These are phyloP conservation scores for Barbatosphaeria neglecta DNA, from an alignment of 495 filamentous ascomycete species.

Conservation along the genomic window DNA sequence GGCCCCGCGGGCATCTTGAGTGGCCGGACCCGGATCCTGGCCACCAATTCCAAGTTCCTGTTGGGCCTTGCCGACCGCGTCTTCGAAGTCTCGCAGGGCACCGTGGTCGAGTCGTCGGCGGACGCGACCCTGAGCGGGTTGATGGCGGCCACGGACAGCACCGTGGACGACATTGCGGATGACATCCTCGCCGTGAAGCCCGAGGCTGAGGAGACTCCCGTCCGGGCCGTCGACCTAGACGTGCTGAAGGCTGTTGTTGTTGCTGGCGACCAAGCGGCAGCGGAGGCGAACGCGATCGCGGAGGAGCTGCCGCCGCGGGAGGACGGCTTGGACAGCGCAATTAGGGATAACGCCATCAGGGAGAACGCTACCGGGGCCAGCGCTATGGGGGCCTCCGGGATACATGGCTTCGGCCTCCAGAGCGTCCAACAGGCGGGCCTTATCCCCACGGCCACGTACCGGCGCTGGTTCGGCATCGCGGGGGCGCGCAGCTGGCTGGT, in stretches of 20 bases:
- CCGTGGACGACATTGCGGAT: background rate
- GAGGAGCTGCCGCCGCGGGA: too few relatives aligned
- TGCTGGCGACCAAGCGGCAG: background rate
- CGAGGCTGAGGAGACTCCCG: background rate
- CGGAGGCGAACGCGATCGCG: background rate
- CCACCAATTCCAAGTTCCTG: background rate
- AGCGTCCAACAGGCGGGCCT: too few relatives aligned
- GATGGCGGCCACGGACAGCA: background rate
- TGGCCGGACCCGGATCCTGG: background rate
- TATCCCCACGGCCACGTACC: background rate
- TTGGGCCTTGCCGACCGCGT: background rate
- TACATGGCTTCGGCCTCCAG: too few relatives aligned
- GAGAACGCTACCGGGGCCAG: too few relatives aligned
- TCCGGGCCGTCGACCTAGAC: background rate
- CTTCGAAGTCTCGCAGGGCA: background rate
- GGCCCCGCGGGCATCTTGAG: background rate
- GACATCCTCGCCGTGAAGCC: background rate
- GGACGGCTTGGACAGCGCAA: too few relatives aligned
- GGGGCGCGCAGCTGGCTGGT: background rate
- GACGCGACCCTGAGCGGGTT: background rate
- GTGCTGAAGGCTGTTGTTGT: background rate
- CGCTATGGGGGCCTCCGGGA: too few relatives aligned
- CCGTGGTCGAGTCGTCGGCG: background rate
- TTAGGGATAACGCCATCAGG: too few relatives aligned
- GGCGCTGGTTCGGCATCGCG: background rate